A percentile compares a stretch with the other conserved stretches of the same genome.
phyloP scores from a whole-genome alignment of 1,284 basidiomycete species.

The Ganoderma sinense region DNA sequence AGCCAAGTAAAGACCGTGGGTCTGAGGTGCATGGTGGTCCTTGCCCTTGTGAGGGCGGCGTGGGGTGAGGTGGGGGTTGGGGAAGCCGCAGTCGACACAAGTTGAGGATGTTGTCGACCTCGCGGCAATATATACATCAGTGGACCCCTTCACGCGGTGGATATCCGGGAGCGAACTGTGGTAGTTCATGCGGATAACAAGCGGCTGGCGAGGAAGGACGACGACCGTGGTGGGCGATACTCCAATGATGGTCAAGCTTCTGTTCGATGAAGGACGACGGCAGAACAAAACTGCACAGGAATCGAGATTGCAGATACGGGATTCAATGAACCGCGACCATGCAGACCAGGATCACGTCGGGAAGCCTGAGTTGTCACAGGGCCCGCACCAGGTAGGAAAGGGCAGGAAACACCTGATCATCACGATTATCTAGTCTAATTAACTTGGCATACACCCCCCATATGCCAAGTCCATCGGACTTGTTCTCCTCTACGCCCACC shows the following conservation, averaged over 20 bases:
- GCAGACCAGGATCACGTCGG: conserved; percentile 12
- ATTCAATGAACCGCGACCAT: conserved; percentile 3
- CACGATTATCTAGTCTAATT: too few relatives aligned
- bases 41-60: conserved; percentile 9
- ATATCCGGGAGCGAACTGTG: background rate
- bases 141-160: background rate
- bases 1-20: conserved; percentile 23
- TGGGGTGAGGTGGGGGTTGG: background rate
- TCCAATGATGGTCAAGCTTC: background rate
- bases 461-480: too few relatives aligned
- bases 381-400: too few relatives aligned
- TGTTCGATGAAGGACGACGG: background rate
- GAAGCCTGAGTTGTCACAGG: background rate
- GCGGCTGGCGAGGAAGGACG: conserved; percentile 5
- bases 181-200: conserved; percentile 4
- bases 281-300: conserved; percentile 7
- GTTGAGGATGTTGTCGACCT: background rate
- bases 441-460: too few relatives aligned
- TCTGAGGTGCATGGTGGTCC: conserved; percentile 17
- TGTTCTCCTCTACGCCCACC: too few relatives aligned
- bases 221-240: background rate
- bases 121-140: background rate
- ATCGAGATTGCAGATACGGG: background rate
- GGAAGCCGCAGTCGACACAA: background rate
- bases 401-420: too few relatives aligned